Evolutionary conservation across 2,329 filamentous ascomycete species (phyloP).

Genomic region (Clonostachys sp.): DNA sequence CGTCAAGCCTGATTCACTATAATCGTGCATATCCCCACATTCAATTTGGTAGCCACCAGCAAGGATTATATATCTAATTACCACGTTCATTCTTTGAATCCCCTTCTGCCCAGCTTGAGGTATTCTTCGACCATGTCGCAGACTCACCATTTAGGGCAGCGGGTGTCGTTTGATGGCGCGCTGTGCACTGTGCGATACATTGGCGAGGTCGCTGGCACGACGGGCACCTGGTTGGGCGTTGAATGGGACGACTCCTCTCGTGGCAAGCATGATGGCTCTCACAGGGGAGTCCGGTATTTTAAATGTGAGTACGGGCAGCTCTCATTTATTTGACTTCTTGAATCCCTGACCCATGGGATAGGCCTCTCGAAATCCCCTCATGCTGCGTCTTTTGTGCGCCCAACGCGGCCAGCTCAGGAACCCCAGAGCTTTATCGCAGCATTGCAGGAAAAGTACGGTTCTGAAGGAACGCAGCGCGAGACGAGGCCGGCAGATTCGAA

Average conservation of each 20-base stretch:
- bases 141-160: slow-evolving; percentile 56
- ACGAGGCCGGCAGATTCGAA: slow-evolving; percentile 22
- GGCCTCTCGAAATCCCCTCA: slow-evolving; percentile 60
- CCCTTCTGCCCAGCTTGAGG: too few species aligned
- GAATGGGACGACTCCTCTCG: slow-evolving; percentile 90
- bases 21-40: too few species aligned
- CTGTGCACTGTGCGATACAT: slow-evolving; percentile 83
- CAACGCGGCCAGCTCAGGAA: slow-evolving; percentile 64
- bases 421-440: slow-evolving; percentile 74
- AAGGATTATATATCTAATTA: too few species aligned
- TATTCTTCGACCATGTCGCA: slow-evolving; percentile 24
- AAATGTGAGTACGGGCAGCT: slow-evolving; percentile 51
- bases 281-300: slow-evolving; percentile 79
- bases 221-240: slow-evolving; percentile 83
- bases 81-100: too few species aligned
- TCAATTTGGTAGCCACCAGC: too few species aligned
- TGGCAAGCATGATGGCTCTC: slow-evolving; percentile 86
- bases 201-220: slow-evolving; percentile 71
- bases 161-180: slow-evolving; percentile 73
- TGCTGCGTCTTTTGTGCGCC: slow-evolving; percentile 83
- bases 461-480: slow-evolving; percentile 25
- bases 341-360: slow-evolving; percentile 45
- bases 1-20: too few species aligned
- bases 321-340: background rate
- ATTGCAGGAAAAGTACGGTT: slow-evolving; percentile 68